phyloP scores from a whole-genome alignment of 257 asterid genomes.

The Nicotiana paniculata region DNA sequence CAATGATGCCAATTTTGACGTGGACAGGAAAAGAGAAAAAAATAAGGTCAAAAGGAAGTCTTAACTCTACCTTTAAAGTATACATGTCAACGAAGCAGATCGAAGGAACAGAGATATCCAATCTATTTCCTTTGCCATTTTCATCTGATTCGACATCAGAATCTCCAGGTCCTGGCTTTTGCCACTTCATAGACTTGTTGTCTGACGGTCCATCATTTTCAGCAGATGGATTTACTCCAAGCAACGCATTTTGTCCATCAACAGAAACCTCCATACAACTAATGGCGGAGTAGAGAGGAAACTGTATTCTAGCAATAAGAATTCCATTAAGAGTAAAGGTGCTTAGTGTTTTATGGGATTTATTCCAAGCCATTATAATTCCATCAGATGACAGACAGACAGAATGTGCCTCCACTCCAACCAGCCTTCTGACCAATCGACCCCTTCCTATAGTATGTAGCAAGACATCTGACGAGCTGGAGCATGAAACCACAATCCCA shows the following conservation, averaged over 20 bases:
- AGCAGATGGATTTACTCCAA: conserved; percentile 64
- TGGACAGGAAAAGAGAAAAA: neutral
- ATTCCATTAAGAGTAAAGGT: conserved; percentile 77
- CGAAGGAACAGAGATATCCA: conserved; percentile 63
- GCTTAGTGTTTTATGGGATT: conserved; percentile 41
- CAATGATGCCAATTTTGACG: neutral
- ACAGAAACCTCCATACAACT: conserved; percentile 85
- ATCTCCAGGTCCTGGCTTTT: conserved; percentile 22
- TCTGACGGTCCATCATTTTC: conserved; percentile 46
- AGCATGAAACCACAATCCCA: conserved; percentile 88
- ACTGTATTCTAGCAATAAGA: conserved; percentile 51
- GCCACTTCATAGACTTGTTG: conserved; percentile 16
- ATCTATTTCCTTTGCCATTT: conserved; percentile 28
- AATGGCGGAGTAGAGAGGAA: conserved; percentile 52
- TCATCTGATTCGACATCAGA: conserved; percentile 25
- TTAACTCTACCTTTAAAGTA: conserved; percentile 58
- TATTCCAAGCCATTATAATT: conserved; percentile 68
- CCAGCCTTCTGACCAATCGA: conserved; percentile 67
- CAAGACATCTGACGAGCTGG: conserved; percentile 69
- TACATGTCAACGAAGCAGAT: conserved; percentile 77
- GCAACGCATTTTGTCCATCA: conserved; percentile 72
- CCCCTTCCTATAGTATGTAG: conserved; percentile 88
- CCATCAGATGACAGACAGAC: conserved; percentile 84
- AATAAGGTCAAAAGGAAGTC: neutral
- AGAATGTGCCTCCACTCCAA: conserved; percentile 74